These are phyloP conservation scores for Vitellaria paradoxa DNA, from an alignment of 179 eudicot species.

Conservation along the genomic window DNA sequence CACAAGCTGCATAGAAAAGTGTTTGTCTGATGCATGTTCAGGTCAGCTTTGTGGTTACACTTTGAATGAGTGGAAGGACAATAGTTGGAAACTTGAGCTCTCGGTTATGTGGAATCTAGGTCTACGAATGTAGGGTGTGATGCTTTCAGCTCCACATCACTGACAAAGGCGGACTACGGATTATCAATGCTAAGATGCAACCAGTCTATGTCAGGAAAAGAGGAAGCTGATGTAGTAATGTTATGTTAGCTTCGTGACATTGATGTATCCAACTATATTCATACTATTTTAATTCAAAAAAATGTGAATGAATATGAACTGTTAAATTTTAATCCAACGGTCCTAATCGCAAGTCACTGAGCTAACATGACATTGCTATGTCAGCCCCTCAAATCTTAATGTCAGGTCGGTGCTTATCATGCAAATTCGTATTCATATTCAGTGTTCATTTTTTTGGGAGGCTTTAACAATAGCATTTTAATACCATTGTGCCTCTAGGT, in stretches of 20 bases:
- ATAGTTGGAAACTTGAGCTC: not conserved
- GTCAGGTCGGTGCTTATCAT: too few relatives aligned
- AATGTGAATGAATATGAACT: too few relatives aligned
- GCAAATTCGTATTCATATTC: not conserved
- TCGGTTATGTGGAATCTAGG: not conserved
- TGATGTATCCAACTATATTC: too few relatives aligned
- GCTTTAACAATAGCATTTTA: not conserved
- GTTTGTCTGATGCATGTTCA: not conserved
- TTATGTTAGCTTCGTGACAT: too few relatives aligned
- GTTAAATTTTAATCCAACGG: too few relatives aligned
- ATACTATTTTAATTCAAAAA: too few relatives aligned
- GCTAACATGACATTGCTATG: too few relatives aligned
- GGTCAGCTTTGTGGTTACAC: not conserved
- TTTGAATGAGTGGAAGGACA: not conserved
- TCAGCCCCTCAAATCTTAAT: too few relatives aligned
- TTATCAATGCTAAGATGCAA: not conserved
- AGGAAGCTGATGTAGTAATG: too few relatives aligned
- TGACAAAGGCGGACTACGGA: not conserved
- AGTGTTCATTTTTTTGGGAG: not conserved
- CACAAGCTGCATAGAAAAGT: not conserved
- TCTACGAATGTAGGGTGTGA: not conserved
- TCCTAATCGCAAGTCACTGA: too few relatives aligned
- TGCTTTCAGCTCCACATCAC: not conserved
- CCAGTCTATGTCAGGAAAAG: not conserved
- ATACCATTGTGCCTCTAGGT: slow-evolving; percentile 1